These are phyloP conservation scores for Eremothecium cymbalariae DNA, from an alignment of 1,139 yeast genomes.

Conservation along the genomic window DNA sequence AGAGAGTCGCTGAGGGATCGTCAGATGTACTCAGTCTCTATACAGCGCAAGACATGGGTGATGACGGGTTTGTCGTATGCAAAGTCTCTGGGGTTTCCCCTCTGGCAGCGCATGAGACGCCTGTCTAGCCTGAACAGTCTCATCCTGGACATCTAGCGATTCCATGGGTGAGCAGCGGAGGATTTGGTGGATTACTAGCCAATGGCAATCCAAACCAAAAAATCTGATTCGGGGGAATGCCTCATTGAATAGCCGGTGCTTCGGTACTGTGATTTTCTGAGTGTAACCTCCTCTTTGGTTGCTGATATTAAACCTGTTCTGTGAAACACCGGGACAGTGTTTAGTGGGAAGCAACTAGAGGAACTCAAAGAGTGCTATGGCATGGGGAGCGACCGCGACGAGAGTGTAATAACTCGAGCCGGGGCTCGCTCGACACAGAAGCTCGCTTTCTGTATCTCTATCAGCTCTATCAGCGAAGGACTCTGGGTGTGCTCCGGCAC, in stretches of 20 bases:
- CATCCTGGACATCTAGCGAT: constrained; percentile 23
- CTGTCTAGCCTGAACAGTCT: constrained; percentile 26
- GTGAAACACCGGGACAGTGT: constrained; percentile 23
- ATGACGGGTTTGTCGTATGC: constrained; percentile 9
- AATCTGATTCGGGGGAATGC: constrained; percentile 30
- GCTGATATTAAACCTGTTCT: constrained; percentile 24
- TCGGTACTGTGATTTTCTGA: constrained; percentile 22
- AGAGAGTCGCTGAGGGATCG: constrained; percentile 25
- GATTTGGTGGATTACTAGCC: constrained; percentile 36
- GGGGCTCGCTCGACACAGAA: constrained; percentile 7
- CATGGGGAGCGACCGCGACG: constrained; percentile 12
- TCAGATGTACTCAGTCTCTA: constrained; percentile 22
- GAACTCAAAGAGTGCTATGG: constrained; percentile 34
- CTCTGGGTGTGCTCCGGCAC: too few species aligned
- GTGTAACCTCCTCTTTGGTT: constrained; percentile 32
- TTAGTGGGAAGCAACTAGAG: constrained; percentile 29
- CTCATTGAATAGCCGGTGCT: constrained; percentile 29
- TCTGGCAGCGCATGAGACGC: constrained; percentile 6
- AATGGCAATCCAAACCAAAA: constrained; percentile 32
- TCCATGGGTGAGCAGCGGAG: constrained; percentile 31
- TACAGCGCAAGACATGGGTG: constrained; percentile 23
- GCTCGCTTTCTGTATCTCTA: constrained; percentile 7
- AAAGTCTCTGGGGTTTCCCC: too few species aligned
- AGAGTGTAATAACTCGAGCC: constrained; percentile 13
- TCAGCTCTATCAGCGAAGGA: too few species aligned